phyloP scores from a whole-genome alignment of 1,284 basidiomycete species.

The Pascua guehoae region DNA sequence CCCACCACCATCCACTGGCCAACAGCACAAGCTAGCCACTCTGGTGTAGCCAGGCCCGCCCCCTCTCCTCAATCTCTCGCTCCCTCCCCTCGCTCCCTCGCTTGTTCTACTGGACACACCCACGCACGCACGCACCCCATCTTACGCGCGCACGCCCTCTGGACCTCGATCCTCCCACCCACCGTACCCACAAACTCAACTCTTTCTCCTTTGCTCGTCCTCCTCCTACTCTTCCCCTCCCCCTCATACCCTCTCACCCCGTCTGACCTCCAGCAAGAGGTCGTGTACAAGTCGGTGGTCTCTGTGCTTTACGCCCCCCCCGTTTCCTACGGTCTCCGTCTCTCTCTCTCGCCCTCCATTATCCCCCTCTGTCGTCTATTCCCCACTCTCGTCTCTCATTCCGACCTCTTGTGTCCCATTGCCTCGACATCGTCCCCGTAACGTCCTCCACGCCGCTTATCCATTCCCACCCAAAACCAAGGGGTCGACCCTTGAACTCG shows the following conservation, averaged over 20 bases:
- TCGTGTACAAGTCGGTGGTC: no score
- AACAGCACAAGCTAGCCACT: no score
- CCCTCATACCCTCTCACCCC: background rate
- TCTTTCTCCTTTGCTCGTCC: background rate
- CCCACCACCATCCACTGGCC: no score
- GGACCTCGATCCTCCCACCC: background rate
- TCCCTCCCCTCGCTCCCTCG: no score
- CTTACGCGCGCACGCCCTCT: background rate
- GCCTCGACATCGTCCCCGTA: background rate
- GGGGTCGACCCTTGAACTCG: background rate
- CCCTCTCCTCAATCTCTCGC: no score
- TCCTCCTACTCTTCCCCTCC: background rate
- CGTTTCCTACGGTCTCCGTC: background rate
- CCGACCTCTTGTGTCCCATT: background rate
- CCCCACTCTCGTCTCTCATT: background rate
- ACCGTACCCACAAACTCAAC: background rate
- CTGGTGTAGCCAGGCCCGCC: no score
- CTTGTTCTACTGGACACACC: no score
- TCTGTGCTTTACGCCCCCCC: background rate
- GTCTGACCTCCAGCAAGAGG: background rate
- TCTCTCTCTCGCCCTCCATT: background rate
- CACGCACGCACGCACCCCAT: background rate
- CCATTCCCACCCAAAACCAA: background rate
- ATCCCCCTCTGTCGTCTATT: background rate
- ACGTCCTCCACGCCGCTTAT: background rate